Evolutionary conservation across 176 grass and related monocot genomes (phyloP), one percentile per base, ranked within the genome.

Genomic region (Triticum monococcum): DNA sequence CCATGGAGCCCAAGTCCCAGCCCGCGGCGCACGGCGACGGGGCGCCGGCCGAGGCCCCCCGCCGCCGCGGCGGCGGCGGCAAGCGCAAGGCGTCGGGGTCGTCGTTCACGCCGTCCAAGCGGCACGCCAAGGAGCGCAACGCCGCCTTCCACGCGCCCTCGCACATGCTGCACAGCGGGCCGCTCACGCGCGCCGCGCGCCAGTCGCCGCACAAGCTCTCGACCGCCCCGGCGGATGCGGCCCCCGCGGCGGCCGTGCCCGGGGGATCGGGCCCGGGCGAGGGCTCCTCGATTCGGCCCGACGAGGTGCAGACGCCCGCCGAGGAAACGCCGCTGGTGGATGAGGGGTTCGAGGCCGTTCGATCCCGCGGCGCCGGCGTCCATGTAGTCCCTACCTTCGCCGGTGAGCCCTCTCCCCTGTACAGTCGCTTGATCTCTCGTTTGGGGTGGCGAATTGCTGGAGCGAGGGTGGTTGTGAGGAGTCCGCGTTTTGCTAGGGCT

Each of bases 51-150:
- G 90, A 89, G 68, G 24, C 73, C 61, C 74, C 88, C 13, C 85
- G 91, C 68, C 77, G 89, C 63, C 83, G 91, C 84, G 81, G 89
- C 72, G 80, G 86, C 76, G 92, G 81, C 33, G 86, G 86, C 40
- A 99, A 99, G 94, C 93, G 97, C 64, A 99, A 97, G 80, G 81
- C 90, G 32, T 52, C 94, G 0, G 91, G 86, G 28, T 86, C 97
- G 12, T 88, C 91, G 30, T 64, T 86, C 69, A 83, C 89, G 18
- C 89, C 92, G 67, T 95, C 95, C 74, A 99, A 99, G 90, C 85
- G 97, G 84, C 94, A 93, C 33, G 91, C 90, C 83, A 99, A 96
- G 94, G 97, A 99, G 85, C 83, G 97, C 64, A 96, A 92, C 90
- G 23, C 92, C 90, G 14, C 92, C 82, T 89, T 84, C 72, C 83